Conservation (phyloP, 352 stramenopile genomes). For the Peronospora belbahrii region DNA sequence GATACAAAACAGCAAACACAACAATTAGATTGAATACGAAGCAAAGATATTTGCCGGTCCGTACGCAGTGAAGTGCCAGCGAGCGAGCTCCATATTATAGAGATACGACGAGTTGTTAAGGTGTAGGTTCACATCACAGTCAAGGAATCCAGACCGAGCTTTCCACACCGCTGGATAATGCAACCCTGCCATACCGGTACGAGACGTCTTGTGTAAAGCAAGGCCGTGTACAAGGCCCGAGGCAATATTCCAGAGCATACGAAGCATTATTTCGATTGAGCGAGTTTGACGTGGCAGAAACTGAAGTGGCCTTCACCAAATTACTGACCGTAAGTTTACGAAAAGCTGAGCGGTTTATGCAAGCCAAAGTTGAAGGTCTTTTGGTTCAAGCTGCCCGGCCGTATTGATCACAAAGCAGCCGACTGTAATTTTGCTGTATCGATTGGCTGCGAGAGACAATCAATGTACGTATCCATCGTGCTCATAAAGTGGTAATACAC, state of each 20-base stretch:
- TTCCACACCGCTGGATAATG: conserved; percentile 70
- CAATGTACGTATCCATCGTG: no score
- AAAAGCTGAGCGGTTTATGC: neutral
- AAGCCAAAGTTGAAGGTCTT: no score
- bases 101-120: conserved; percentile 83
- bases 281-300: no score
- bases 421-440: no score
- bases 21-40: neutral
- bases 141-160: conserved; percentile 57
- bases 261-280: conserved; percentile 71
- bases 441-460: no score
- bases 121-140: conserved; percentile 82
- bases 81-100: conserved; percentile 80
- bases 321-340: neutral
- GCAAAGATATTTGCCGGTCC: neutral
- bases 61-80: conserved; percentile 79
- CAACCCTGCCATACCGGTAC: conserved; percentile 41
- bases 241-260: conserved; percentile 69
- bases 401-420: no score
- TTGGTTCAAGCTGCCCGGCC: no score
- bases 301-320: no score
- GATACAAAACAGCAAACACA: neutral
- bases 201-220: conserved; percentile 40
- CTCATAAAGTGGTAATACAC: no score
- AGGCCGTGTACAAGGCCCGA: conserved; percentile 51